A percentile compares a stretch with the other conserved stretches of the same genome.
phyloP scores from a whole-genome alignment of 2,329 filamentous ascomycete genomes.

The Microsporum audouinii region DNA sequence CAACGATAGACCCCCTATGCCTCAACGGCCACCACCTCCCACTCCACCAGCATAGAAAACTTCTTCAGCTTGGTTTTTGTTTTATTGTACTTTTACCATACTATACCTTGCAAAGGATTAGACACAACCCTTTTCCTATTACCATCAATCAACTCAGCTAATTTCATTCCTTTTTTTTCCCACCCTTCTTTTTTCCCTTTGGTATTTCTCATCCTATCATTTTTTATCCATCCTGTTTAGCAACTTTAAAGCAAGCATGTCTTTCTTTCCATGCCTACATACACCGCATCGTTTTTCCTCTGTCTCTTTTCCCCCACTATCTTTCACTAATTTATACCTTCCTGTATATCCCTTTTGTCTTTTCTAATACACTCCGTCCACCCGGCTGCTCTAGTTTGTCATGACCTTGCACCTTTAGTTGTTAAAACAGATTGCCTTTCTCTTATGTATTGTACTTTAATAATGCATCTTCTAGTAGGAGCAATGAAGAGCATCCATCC shows the following conservation, averaged over 20 bases:
- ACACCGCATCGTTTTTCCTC: neutral
- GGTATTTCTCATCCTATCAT: neutral
- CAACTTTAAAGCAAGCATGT: constrained; percentile 4
- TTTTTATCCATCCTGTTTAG: neutral
- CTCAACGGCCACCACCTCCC: neutral
- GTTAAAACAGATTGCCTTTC: neutral
- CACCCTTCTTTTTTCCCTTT: neutral
- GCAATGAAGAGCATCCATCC: too few relatives aligned
- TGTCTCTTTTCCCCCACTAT: neutral
- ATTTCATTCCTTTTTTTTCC: neutral
- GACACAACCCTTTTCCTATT: neutral
- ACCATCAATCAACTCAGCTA: neutral
- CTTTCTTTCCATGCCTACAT: neutral
- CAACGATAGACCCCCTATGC: neutral
- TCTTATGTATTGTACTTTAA: neutral
- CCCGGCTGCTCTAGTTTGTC: neutral
- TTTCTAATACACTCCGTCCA: neutral
- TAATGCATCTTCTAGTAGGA: too few relatives aligned
- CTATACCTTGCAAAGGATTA: constrained; percentile 2
- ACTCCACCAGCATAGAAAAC: neutral
- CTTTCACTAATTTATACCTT: constrained; percentile 1
- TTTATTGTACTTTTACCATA: constrained; percentile 2
- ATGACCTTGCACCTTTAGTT: neutral
- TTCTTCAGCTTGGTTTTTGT: neutral
- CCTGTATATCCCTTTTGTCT: neutral